These are phyloP conservation scores for Geotrichum aggregatum DNA, from an alignment of 1,139 yeast species.

Conservation along the genomic window DNA sequence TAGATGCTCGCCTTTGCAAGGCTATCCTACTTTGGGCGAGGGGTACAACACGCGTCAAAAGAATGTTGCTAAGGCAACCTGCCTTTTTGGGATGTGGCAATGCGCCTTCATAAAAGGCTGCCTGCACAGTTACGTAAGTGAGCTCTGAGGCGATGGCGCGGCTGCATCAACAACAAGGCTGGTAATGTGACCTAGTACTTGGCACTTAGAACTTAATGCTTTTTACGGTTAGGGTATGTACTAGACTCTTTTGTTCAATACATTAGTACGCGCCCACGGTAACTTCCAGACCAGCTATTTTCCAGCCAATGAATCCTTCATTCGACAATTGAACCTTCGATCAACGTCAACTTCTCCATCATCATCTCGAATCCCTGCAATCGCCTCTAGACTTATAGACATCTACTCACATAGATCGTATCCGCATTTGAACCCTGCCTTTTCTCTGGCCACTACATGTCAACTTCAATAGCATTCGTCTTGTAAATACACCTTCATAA, in stretches of 20 bases:
- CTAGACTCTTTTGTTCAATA: not conserved
- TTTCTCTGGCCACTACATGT: not conserved
- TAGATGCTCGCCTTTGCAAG: too few species aligned
- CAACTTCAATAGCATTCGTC: not conserved
- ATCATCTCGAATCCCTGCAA: not conserved
- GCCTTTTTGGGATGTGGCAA: too few species aligned
- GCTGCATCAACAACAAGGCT: too few species aligned
- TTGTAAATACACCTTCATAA: slow-evolving; percentile 1
- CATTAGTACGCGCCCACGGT: not conserved
- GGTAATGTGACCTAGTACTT: too few species aligned
- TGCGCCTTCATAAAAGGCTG: too few species aligned
- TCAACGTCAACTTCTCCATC: not conserved
- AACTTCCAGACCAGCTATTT: not conserved
- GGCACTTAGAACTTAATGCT: not conserved
- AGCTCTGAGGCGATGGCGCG: too few species aligned
- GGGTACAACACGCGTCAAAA: too few species aligned
- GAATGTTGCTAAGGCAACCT: too few species aligned
- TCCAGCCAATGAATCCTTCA: slow-evolving; percentile 10
- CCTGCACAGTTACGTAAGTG: too few species aligned
- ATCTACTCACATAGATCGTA: too few species aligned
- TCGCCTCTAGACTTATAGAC: not conserved
- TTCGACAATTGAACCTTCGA: not conserved
- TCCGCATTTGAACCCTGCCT: too few species aligned
- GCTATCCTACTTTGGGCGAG: too few species aligned
- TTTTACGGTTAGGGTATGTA: not conserved